These are phyloP conservation scores for Penicillium antarcticum DNA, from an alignment of 495 filamentous ascomycete species.

Conservation along the genomic window DNA sequence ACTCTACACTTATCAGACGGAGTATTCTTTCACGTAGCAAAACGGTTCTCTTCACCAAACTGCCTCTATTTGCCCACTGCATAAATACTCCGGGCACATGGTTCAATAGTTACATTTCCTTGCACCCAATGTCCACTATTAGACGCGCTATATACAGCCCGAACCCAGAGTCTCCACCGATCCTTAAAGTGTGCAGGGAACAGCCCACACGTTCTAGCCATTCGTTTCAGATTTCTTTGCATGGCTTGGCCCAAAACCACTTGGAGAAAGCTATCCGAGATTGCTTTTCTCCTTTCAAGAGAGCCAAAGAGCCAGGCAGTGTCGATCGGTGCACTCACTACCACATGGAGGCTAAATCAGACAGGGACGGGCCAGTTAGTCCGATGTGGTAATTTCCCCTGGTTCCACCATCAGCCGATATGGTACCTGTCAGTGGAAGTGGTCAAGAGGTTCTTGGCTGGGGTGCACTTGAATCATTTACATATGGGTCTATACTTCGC, in stretches of 20 bases:
- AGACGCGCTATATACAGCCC: neutral
- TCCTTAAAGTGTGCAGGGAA: neutral
- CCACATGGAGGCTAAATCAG: constrained; percentile 2
- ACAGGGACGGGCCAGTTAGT: constrained; percentile 9
- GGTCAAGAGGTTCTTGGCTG: too few species aligned
- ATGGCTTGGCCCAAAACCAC: neutral
- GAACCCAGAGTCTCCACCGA: neutral
- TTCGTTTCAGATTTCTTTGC: constrained; percentile 13
- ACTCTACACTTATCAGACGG: neutral
- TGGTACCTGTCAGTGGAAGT: too few species aligned
- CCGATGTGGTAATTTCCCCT: constrained; percentile 10
- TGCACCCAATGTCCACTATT: constrained; percentile 1
- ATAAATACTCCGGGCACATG: constrained; percentile 6
- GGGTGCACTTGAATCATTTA: too few species aligned
- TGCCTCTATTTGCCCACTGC: neutral
- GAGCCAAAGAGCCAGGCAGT: neutral
- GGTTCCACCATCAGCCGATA: neutral
- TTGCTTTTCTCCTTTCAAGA: neutral
- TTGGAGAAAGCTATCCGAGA: neutral
- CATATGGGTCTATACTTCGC: too few species aligned
- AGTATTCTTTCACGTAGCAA: neutral
- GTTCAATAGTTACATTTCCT: constrained; percentile 1
- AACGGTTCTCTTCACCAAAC: too few species aligned
- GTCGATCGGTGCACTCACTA: constrained; percentile 9
- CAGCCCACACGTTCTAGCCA: neutral